Evolutionary conservation across 805 yeast species (phyloP).

Genomic region (Cyberlindnera bimundalis): DNA sequence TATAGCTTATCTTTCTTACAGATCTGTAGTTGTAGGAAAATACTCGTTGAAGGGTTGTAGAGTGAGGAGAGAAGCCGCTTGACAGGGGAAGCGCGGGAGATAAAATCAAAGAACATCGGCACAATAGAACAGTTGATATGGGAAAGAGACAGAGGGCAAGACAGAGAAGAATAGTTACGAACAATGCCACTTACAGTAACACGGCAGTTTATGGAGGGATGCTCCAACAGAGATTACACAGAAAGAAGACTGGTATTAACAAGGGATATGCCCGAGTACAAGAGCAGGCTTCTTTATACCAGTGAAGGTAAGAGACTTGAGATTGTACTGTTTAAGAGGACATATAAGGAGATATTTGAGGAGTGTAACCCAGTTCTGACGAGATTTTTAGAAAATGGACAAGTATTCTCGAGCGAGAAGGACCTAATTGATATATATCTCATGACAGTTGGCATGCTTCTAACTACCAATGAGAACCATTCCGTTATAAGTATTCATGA

Average conservation of each 20-base stretch:
- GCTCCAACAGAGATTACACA: constrained; percentile 6
- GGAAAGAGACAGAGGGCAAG: too few relatives aligned
- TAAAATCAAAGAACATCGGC: too few relatives aligned
- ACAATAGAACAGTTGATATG: too few relatives aligned
- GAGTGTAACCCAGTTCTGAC: constrained; percentile 30
- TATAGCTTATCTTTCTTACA: too few relatives aligned
- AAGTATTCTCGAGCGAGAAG: constrained; percentile 8
- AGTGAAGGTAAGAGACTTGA: constrained; percentile 24
- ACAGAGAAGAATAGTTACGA: too few relatives aligned
- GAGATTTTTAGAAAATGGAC: constrained; percentile 8
- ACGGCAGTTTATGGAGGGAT: constrained; percentile 12
- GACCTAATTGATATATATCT: constrained; percentile 18
- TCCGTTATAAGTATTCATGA: constrained; percentile 32
- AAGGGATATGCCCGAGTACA: constrained; percentile 11
- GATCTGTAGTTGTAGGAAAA: too few relatives aligned
- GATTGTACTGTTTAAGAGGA: constrained; percentile 32
- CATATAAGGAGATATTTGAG: constrained; percentile 28
- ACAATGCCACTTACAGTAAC: constrained; percentile 1
- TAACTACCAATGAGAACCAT: constrained; percentile 36
- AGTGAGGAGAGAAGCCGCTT: too few relatives aligned
- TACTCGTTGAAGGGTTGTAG: too few relatives aligned
- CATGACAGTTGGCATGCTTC: constrained; percentile 32
- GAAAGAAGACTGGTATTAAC: constrained; percentile 13
- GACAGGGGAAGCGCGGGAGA: too few relatives aligned
- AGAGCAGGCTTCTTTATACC: constrained; percentile 9